A percentile compares a stretch with the other conserved stretches of the same genome.
Evolutionary conservation across 2,329 filamentous ascomycete genomes (phyloP).

Genomic region (Xylariaceae sp.): DNA sequence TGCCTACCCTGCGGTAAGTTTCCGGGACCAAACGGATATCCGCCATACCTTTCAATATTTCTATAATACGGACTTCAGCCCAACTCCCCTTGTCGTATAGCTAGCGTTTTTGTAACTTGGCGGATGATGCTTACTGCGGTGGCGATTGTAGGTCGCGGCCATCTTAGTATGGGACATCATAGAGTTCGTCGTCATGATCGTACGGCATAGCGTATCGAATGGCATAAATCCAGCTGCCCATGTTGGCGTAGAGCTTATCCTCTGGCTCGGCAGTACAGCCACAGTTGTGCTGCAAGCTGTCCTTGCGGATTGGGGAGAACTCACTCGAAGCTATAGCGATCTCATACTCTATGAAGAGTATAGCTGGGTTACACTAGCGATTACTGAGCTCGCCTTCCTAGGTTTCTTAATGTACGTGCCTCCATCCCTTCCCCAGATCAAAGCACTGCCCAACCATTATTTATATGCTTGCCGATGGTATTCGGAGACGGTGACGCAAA

Average conservation of each 20-base stretch:
- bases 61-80: no score
- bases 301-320: constrained; percentile 3
- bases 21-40: no score
- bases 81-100: no score
- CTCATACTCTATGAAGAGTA: not conserved
- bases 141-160: constrained; percentile 15
- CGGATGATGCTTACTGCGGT: constrained; percentile 3
- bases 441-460: not conserved
- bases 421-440: not conserved
- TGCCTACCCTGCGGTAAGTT: constrained; percentile 21
- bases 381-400: constrained; percentile 20
- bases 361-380: constrained; percentile 2
- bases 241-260: constrained; percentile 36
- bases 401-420: constrained; percentile 17
- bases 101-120: no score
- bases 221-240: constrained; percentile 38
- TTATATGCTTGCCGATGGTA: no score
- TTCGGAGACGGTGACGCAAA: no score
- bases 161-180: constrained; percentile 34
- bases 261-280: constrained; percentile 22
- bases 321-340: not conserved
- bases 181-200: constrained; percentile 35
- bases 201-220: constrained; percentile 25
- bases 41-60: no score
- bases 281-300: constrained; percentile 8